Conservation (phyloP, 352 stramenopile genomes). For the Thalassiosira ordinaria region DNA sequence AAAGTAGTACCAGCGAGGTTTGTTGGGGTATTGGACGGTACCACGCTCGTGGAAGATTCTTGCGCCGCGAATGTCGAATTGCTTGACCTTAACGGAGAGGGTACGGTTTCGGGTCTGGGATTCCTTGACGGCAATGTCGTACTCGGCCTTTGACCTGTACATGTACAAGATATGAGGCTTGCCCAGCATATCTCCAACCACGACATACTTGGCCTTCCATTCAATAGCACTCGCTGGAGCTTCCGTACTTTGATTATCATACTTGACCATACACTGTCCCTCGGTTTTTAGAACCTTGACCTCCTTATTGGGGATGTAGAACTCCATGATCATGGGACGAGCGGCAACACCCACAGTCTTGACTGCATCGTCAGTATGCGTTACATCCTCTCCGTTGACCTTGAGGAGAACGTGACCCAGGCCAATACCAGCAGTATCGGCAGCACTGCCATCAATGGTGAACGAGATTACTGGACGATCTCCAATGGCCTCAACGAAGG, state of each 20-base stretch:
- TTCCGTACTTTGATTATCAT: slow-evolving; percentile 73
- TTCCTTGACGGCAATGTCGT: slow-evolving; percentile 85
- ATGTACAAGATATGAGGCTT: slow-evolving; percentile 85
- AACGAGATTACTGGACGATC: slow-evolving; percentile 73
- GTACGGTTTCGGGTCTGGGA: slow-evolving; percentile 63
- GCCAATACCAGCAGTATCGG: slow-evolving; percentile 69
- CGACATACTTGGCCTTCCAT: slow-evolving; percentile 84
- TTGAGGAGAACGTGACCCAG: slow-evolving; percentile 77
- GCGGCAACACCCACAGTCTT: slow-evolving; percentile 68
- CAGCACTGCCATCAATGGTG: slow-evolving; percentile 79
- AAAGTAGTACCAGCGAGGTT: slow-evolving; percentile 81
- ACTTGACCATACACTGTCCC: slow-evolving; percentile 85
- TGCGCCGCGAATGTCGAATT: slow-evolving; percentile 81
- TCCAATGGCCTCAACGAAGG: slow-evolving; percentile 25
- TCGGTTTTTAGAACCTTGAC: slow-evolving; percentile 74
- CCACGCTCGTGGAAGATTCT: slow-evolving; percentile 70
- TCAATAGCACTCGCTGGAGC: slow-evolving; percentile 75
- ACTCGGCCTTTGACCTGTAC: slow-evolving; percentile 84
- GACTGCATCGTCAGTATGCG: slow-evolving; percentile 73
- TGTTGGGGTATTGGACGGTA: slow-evolving; percentile 82
- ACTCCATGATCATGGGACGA: slow-evolving; percentile 74
- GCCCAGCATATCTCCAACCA: slow-evolving; percentile 83
- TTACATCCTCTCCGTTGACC: slow-evolving; percentile 75
- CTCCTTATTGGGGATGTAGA: slow-evolving; percentile 67
- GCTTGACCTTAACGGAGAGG: slow-evolving; percentile 83